A percentile compares a stretch with the other conserved stretches of the same genome.
Evolutionary conservation across 139 green algal species (phyloP).

Genomic region (Chara braunii): DNA sequence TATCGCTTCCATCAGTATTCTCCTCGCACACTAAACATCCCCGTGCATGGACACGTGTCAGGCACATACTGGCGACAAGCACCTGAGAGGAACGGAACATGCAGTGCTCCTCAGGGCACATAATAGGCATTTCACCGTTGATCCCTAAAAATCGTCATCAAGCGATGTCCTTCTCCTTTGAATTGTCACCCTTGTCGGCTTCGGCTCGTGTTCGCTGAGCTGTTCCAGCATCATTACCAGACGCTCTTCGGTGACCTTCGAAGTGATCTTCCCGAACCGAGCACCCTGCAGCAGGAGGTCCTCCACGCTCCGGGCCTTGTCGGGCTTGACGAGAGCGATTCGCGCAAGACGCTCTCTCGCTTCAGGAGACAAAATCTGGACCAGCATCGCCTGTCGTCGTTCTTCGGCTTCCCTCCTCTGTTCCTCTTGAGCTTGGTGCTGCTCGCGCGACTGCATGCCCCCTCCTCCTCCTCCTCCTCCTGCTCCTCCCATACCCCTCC

Average conservation of each 20-base stretch:
- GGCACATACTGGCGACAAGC: too few species aligned
- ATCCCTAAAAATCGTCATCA: too few species aligned
- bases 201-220: conserved; percentile 57
- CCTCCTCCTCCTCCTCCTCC: neutral
- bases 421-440: conserved; percentile 19
- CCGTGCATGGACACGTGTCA: too few species aligned
- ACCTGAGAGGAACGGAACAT: too few species aligned
- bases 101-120: too few species aligned
- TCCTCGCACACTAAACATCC: too few species aligned
- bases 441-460: neutral
- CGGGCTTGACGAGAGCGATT: conserved; percentile 90
- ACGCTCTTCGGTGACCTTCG: conserved; percentile 74
- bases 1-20: too few species aligned
- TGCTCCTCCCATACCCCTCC: neutral
- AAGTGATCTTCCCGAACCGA: conserved; percentile 59
- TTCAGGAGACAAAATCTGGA: conserved; percentile 7
- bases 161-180: too few species aligned
- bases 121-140: too few species aligned
- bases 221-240: conserved; percentile 76
- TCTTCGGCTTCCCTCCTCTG: conserved; percentile 31
- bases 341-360: conserved; percentile 50
- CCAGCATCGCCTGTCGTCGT: conserved; percentile 21
- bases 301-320: conserved; percentile 83
- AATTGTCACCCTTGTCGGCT: conserved; percentile 54
- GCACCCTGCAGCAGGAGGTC: conserved; percentile 75